Conservation (phyloP, 768 basidiomycete genomes). For the Asterophora lycoperdoides region DNA sequence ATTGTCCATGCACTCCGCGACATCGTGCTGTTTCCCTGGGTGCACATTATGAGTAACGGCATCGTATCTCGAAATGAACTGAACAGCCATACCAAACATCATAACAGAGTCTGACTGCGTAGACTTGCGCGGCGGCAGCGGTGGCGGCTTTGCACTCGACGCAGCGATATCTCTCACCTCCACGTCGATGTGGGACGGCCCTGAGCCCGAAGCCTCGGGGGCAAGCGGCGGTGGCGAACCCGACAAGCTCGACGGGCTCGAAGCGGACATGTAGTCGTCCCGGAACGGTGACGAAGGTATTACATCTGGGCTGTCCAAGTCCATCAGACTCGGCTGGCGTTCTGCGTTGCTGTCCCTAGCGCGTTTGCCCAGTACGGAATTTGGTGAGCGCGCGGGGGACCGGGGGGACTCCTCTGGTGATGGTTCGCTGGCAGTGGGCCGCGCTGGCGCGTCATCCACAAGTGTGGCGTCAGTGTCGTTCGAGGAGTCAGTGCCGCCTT, state of each 20-base stretch:
- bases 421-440: slow-evolving; percentile 16
- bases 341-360: slow-evolving; percentile 40
- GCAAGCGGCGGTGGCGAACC: slow-evolving; percentile 24
- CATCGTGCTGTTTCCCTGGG: slow-evolving; percentile 92
- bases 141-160: slow-evolving; percentile 41
- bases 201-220: slow-evolving; percentile 32
- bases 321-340: slow-evolving; percentile 43
- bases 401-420: slow-evolving; percentile 17
- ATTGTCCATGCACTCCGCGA: slow-evolving; percentile 98
- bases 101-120: slow-evolving; percentile 68
- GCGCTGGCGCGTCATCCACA: slow-evolving; percentile 65
- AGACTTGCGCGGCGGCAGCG: slow-evolving; percentile 52
- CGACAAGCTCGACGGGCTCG: slow-evolving; percentile 25
- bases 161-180: slow-evolving; percentile 28
- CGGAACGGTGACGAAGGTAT: slow-evolving; percentile 30
- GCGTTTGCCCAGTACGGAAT: slow-evolving; percentile 69
- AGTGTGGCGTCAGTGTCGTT: slow-evolving; percentile 88
- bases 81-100: slow-evolving; percentile 73
- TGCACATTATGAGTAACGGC: background rate
- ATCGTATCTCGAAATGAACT: background rate
- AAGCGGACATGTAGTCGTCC: slow-evolving; percentile 28
- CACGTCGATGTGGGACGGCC: slow-evolving; percentile 29
- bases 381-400: slow-evolving; percentile 35
- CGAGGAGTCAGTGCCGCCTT: slow-evolving; percentile 72
- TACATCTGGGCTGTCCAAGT: slow-evolving; percentile 46